Base-by-base conservation (phyloP, 805 yeast genomes). In the Ogataea angusta region DNA sequence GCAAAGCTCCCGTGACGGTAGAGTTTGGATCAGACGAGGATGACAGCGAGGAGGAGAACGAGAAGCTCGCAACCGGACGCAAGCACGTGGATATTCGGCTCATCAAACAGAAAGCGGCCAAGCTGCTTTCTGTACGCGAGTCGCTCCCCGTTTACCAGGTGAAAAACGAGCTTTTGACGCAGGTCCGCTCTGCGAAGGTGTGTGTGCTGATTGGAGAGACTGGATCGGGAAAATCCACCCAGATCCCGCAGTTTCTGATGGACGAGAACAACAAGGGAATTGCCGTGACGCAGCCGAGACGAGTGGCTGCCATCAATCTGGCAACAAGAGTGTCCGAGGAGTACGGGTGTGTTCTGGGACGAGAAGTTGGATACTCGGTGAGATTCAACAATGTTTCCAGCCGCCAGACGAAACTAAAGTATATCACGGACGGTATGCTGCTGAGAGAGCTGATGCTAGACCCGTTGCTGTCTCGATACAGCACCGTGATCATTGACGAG, bases 351-450 rank as follows among this genome's bases (percentile, higher is more conserved):
- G 60, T 59, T 5, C 58, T 91, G 8, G 98, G 99, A 16, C 75
- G 73, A 24, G 82, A 76, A 37, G 95, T 91, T 23, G 99, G 99
- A 48, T 91, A 86, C 65, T 82, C 95, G 38, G 98, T 91, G 30
- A 75, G 99, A 59, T 93, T 91, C 60, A 88, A 90, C 52, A 86
- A 89, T 58, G 73, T 84, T 5, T 59, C 74, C 21, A 60, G 71
- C 5, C 58, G 57, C 10, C 65, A 61, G 36, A 91, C 99, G 0
- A 76, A 76, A 51, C 64, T 93, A 51, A 87, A 88, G 57, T 93
- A 88, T 57, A 67, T 91, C 33, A 93, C 99, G 0, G 99, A 93
- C 68, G 99, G 99, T 80, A 91, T 93, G 98, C 73, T 93, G 15
- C 65, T 93, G 41, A 76, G 99, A 59, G 98, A 93, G 60, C 63